Base-by-base conservation (phyloP, 495 filamentous ascomycete species). In the Daldinia concentrica region DNA sequence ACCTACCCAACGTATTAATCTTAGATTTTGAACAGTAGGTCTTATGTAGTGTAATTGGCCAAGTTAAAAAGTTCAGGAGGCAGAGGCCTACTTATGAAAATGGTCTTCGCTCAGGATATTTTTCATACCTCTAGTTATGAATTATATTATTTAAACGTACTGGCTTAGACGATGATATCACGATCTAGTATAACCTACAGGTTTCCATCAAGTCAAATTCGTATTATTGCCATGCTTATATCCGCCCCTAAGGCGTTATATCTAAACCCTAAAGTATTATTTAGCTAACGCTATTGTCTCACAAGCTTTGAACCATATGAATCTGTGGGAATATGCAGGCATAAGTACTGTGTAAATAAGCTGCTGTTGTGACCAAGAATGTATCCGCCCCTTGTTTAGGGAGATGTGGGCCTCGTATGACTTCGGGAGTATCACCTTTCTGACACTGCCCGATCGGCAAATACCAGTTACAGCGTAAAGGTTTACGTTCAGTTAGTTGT, bases 401-500 rank as follows among this genome's bases (percentile, higher is more conserved):
- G 43, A 24, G 43, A 24, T 58, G 32, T 58, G 22, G 55, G 22
- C 32, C 55, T 39, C 17, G 32, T 58, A 58, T 27, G 55, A 12
- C 19, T 12, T 22, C 43, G 43, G 17, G 8, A 48, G 43, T 48
- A 24, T 48, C 43, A 48, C n/a, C n/a, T 19, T 19, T 19, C 43
- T 48, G 43, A 48, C 17, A 45, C 41, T 45, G 24, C 34, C 52
- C 52, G 55, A 72, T 50, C 32, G 32, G 55, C 36, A 50, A 26
- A 26, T 22, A 48, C 17, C 7, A 48, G 17, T 24, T 11, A 19
- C 7, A 62, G 57, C 14, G 32, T 48, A 22, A 48, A 48, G 11
- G 17, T 3, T 48, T 48, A 48, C 43, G 24, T 17, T 24, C 17
- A 48, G 19, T 48, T 48, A 3, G 6, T 11, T 48, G 8, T 19